Conservation (phyloP, 169 alveolate genomes). For the Plasmodium cynomolgi region DNA sequence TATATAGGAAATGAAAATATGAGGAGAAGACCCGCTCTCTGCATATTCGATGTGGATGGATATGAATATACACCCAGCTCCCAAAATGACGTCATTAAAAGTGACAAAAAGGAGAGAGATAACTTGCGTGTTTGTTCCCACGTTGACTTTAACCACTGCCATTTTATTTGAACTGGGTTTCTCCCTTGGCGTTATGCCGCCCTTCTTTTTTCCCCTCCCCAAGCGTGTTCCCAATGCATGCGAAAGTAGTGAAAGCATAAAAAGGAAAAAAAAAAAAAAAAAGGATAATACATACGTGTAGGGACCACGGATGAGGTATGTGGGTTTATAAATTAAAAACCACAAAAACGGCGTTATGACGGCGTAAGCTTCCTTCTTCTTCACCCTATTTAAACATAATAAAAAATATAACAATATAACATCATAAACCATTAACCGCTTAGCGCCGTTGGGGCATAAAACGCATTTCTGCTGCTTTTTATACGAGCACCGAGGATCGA, state of each 20-base stretch:
- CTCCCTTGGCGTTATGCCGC: not conserved
- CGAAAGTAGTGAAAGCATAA: not conserved
- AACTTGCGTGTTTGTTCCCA: not conserved
- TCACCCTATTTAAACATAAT: not conserved
- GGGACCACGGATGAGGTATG: not conserved
- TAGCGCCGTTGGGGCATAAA: not conserved
- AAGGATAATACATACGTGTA: not conserved
- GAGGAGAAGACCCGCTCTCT: not conserved
- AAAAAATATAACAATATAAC: too few species aligned
- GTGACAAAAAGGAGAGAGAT: not conserved
- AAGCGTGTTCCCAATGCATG: not conserved
- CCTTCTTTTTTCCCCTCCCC: not conserved
- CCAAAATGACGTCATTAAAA: not conserved
- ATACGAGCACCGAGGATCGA: slow-evolving; percentile 95
- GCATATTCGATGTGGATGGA: not conserved
- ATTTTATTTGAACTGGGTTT: not conserved
- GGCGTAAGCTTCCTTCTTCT: not conserved
- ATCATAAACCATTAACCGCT: too few species aligned
- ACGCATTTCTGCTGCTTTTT: not conserved
- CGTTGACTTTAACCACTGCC: not conserved
- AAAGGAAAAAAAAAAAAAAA: not conserved
- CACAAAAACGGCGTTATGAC: not conserved
- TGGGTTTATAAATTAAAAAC: not conserved
- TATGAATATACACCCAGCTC: not conserved
- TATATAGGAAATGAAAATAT: not conserved